Evolutionary conservation across 306 rosid genomes (phyloP), one percentile per base, ranked within the genome.

Genomic region (Begonia masoniana): DNA sequence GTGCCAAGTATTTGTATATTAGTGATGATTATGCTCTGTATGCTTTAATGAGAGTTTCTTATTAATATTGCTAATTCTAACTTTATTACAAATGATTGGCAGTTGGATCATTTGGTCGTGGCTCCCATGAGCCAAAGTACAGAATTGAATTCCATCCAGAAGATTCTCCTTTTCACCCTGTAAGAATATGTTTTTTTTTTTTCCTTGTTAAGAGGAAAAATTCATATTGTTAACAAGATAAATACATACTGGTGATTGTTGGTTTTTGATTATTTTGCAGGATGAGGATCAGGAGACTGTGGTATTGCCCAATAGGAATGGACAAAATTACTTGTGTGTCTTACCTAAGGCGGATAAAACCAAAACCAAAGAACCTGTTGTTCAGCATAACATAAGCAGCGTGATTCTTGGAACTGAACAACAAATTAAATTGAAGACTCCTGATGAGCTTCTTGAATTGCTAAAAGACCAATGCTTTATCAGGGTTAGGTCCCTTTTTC

Each of bases 401-500:
- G 64, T 91, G 92, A 83, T 91, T 63, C 74, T 85, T 51, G 96
- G 81, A 76, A 68, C 92, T 36, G 86, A 86, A 78, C 83, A 81
- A 64, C 79, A 74, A 68, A 48, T 77, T 64, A 81, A 83, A 62
- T 57, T 86, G 74, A 91, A 83, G 86, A 91, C 99, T 5, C 94
- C 99, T 3, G 99, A 91, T 77, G 96, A 91, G 59, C 69, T 91
- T 65, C 87, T 91, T 54, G 94, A 83, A 83, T 83, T 64, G 54
- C 76, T 86, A 55, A 77, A 75, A 84, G 99, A 67, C 14, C 75
- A 13, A 62, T 86, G 99, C 71, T 70, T 83, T 72, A 13, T 77
- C 57, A 68, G 94, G 70, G 99, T 89, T 66, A 72, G 78, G 78
- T 71, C 65, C 62, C 55, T 43, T 54, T 35, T 49, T 62, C 43